Base-by-base conservation (phyloP, 148 eudicot genomes). In the Salicornia ramosissima region DNA sequence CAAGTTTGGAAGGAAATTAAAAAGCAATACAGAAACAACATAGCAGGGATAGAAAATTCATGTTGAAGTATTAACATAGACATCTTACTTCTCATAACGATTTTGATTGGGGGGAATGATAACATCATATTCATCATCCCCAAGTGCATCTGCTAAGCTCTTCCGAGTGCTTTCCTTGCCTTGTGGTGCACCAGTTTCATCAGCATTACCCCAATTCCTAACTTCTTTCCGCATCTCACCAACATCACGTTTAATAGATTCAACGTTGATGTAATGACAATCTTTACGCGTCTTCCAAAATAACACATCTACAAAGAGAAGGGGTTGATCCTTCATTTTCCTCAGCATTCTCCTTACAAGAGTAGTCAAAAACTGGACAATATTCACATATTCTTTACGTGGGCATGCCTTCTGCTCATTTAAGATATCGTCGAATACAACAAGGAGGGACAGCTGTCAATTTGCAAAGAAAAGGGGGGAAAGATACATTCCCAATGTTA, bases 91-190 rank as follows among this genome's bases (percentile, higher is more conserved):
- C 45, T 86, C 83, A 51, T 68, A 61, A 60, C 72, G 70, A 66
- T 52, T 36, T 62, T 74, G 78, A 58, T 55, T 54, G n/a, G 85
- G 69, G 42, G 85, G 69, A 34, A 83, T 33, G 7, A 74, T 64
- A 66, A 89, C 82, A 80, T 95, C 97, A 73, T 82, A 89, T 78
- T 91, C 99, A 79, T 95, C 99, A 69, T 95, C 99, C 22, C 99
- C 99, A 56, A 95, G 90, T 55, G 99, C 99, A 83, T 95, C 99
- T 64, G 91, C 96, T 70, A 95, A 76, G 81, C 86, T 87, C 78
- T 89, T 86, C 65, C 78, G 81, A 73, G 67, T 71, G 73, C 80
- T 76, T 72, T 80, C 83, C 36, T 74, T 77, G n/a, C 75, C 81
- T 64, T 62, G 84, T 65, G 82, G 72, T 36, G 78, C 79, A 78